Evolutionary conservation across 2,329 filamentous ascomycete species (phyloP), one percentile per base, ranked within the genome.

Genomic region (Trichothecium roseum): DNA sequence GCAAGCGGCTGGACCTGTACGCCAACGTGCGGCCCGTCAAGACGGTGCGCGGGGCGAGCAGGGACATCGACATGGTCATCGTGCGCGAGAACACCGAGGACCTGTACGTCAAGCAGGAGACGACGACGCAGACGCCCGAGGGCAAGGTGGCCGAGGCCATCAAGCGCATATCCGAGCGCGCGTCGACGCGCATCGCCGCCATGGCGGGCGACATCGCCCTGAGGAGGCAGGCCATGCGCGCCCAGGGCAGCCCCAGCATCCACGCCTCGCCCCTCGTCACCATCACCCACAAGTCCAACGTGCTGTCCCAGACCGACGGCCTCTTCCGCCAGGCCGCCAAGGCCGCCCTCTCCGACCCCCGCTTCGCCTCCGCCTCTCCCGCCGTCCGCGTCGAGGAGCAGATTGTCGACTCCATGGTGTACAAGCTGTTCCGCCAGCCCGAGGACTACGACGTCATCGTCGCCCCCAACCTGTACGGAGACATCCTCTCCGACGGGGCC

Each of bases 21-120:
- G 91, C 91, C 66, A 98, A 98, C 58, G 88, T 98, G 34, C 84
- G 91, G 27, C 89, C 89, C 36, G 91, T 96, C 59, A 95, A 95
- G 69, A 83, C 82, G 31, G 76, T 85, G 43, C 54, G 68, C 42
- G 81, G 76, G 24, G 72, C 75, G 37, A 48, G 62, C 31, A 72
- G 69, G 51, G 81, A 83, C 43, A 87, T 95, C 53, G 91, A 98
- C 64, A 81, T 98, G 59, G 91, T 98, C 53, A 98, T 96, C 52
- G 91, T 96, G 37, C 84, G 91, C 45, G 91, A 98, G 65, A 98
- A 98, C 69, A 98, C 91, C 22, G 91, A 98, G 67, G 91, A 98
- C 59, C 74, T 98, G 28, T 94, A 94, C 63, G 89, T 98, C 50
- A 96, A 96, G 68, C 84, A 96, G 60, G 91, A 98, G 68, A 81